Conservation (phyloP, 225 moss, liverwort and hornwort genomes). For the Anthoceros angustus region DNA sequence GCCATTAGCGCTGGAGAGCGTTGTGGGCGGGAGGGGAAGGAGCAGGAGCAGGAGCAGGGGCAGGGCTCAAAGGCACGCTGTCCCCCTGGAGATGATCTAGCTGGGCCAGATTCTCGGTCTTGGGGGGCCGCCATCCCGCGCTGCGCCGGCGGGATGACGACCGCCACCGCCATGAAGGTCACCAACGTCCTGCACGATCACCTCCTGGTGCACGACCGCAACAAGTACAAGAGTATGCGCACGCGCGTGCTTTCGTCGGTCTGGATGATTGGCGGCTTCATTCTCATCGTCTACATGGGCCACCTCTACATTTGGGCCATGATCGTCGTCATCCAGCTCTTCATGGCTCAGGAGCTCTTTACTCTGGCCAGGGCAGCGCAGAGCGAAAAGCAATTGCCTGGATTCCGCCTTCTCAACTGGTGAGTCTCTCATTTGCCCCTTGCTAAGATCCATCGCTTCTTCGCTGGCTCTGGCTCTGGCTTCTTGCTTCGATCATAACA, state of each 20-base stretch:
- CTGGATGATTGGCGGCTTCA: constrained; percentile 99
- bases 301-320: constrained; percentile 99
- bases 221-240: constrained; percentile 80
- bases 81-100: too few species aligned
- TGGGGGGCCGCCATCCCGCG: too few species aligned
- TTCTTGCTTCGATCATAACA: neutral
- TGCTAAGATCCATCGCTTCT: neutral
- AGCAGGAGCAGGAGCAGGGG: too few species aligned
- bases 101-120: too few species aligned
- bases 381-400: constrained; percentile 64
- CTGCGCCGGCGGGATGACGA: neutral
- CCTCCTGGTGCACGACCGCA: constrained; percentile 6
- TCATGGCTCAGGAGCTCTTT: constrained; percentile 92
- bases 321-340: constrained; percentile 97
- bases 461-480: neutral
- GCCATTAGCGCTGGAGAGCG: too few species aligned
- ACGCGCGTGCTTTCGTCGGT: constrained; percentile 73
- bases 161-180: neutral
- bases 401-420: constrained; percentile 82
- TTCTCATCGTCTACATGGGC: constrained; percentile 76
- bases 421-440: constrained; percentile 14
- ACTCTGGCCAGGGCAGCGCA: constrained; percentile 64
- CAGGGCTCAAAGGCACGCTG: too few species aligned
- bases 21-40: too few species aligned
- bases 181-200: neutral